Evolutionary conservation across 2,329 filamentous ascomycete genomes (phyloP).

Genomic region (Camptophora hylomeconis): DNA sequence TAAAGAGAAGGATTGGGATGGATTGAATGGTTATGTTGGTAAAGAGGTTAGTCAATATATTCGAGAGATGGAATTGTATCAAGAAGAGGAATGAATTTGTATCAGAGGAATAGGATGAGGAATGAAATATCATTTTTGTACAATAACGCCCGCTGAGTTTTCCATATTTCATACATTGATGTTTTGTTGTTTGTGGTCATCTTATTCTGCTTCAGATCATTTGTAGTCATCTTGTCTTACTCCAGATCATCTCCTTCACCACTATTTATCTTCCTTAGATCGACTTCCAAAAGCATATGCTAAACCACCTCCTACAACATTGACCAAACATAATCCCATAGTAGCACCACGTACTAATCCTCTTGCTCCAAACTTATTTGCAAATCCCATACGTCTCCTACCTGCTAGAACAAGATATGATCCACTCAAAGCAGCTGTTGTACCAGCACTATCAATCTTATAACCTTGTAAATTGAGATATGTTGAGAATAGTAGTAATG

Average conservation of each 20-base stretch:
- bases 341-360: conserved; percentile 32
- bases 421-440: conserved; percentile 52
- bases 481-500: conserved; percentile 50
- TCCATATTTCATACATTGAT: too few species aligned
- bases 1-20: conserved; percentile 17
- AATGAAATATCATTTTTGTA: too few species aligned
- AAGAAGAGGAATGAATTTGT: too few species aligned
- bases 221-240: too few species aligned
- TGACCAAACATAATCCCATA: conserved; percentile 33
- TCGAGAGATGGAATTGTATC: conserved; percentile 8
- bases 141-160: too few species aligned
- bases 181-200: too few species aligned
- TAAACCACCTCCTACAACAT: conserved; percentile 32
- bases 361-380: conserved; percentile 32
- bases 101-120: too few species aligned
- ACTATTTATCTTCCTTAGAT: conserved; percentile 23
- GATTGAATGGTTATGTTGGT: conserved; percentile 24
- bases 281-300: conserved; percentile 33
- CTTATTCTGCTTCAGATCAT: too few species aligned
- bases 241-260: neutral
- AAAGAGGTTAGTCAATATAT: conserved; percentile 12
- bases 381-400: conserved; percentile 37
- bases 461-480: conserved; percentile 53
- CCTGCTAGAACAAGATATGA: conserved; percentile 51
- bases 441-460: conserved; percentile 49